These are phyloP conservation scores for Fusarium sp. DNA, from an alignment of 2,329 filamentous ascomycete genomes.

Conservation along the genomic window DNA sequence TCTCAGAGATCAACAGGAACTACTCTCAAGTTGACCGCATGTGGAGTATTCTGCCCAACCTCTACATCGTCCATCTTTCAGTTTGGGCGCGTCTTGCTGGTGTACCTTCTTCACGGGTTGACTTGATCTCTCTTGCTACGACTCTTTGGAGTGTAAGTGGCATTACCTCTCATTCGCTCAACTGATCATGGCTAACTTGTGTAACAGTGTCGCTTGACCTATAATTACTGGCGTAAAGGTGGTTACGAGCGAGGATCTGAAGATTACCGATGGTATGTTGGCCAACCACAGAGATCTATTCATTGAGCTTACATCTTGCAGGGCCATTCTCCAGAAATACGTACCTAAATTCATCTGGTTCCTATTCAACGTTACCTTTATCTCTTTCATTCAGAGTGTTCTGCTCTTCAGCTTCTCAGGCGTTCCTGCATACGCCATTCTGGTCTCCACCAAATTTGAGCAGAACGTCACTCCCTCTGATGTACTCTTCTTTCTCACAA, in stretches of 20 bases:
- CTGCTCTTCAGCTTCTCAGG: slow-evolving; percentile 83
- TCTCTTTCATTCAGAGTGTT: slow-evolving; percentile 84
- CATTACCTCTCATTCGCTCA: not conserved
- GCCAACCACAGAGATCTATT: not conserved
- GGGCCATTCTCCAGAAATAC: slow-evolving; percentile 77
- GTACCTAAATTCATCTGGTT: slow-evolving; percentile 78
- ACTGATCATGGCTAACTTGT: slow-evolving; percentile 20
- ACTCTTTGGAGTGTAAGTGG: slow-evolving; percentile 81
- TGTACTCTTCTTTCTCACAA: slow-evolving; percentile 59
- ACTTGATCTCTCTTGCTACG: slow-evolving; percentile 78
- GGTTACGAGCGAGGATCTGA: slow-evolving; percentile 91
- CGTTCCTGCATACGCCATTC: slow-evolving; percentile 82
- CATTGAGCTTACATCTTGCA: slow-evolving; percentile 47
- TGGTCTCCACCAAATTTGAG: slow-evolving; percentile 77
- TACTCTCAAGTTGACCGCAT: slow-evolving; percentile 96
- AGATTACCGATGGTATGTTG: slow-evolving; percentile 84
- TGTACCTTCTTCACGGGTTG: slow-evolving; percentile 76
- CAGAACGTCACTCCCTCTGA: slow-evolving; percentile 61
- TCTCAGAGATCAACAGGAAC: slow-evolving; percentile 89
- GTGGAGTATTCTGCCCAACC: slow-evolving; percentile 89
- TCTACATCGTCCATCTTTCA: slow-evolving; percentile 88
- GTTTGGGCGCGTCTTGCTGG: slow-evolving; percentile 84
- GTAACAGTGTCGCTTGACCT: slow-evolving; percentile 82
- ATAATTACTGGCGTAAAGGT: slow-evolving; percentile 96
- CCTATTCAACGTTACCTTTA: slow-evolving; percentile 90